Evolutionary conservation across 2,329 filamentous ascomycete genomes (phyloP), one percentile per base, ranked within the genome.

Genomic region (Sarocladium strictum): DNA sequence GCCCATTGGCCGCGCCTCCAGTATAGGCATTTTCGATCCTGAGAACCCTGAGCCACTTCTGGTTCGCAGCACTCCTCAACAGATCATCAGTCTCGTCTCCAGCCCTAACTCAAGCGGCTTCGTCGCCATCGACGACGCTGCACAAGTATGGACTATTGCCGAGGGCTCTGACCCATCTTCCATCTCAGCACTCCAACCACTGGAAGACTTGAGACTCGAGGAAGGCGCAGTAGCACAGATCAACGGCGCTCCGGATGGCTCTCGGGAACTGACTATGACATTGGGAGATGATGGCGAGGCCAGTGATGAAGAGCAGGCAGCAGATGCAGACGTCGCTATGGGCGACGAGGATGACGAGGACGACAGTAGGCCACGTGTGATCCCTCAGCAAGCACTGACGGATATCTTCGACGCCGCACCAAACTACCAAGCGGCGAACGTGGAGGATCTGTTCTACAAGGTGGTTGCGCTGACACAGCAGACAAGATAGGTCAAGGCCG

Each of bases 361-460:
- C 24, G 45, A 26, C 1, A 38, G 51, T 77, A 21, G 79, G 81
- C 56, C 71, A 74, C 2, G 79, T 80, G 81, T 90, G 17, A 80
- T 91, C 17, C 75, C 84, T 40, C 81, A 85, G 50, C 85, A 91
- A 63, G 80, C 83, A 59, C 71, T 92, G 54, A 78, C 86, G 5
- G 78, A 83, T 52, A 79, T 92, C 35, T 90, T 92, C 59, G 85
- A 90, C 58, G 76, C 78, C 14, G 83, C 83, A 2, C 83, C 85
- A 2, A 80, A 84, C 3, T 87, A 87, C 64, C 84, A 86, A 0
- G 78, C 87, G 63, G 84, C 86, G 21, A 82, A 86, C 11, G 80
- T 92, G 21, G 83, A 87, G 67, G 87, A 90, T 58, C 79, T 90
- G 72, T 91, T 92, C 65, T 84, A 86, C 67, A 82, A 84, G 67